These are phyloP conservation scores for Lentinula sp. DNA, from an alignment of 768 basidiomycete genomes.

Conservation along the genomic window DNA sequence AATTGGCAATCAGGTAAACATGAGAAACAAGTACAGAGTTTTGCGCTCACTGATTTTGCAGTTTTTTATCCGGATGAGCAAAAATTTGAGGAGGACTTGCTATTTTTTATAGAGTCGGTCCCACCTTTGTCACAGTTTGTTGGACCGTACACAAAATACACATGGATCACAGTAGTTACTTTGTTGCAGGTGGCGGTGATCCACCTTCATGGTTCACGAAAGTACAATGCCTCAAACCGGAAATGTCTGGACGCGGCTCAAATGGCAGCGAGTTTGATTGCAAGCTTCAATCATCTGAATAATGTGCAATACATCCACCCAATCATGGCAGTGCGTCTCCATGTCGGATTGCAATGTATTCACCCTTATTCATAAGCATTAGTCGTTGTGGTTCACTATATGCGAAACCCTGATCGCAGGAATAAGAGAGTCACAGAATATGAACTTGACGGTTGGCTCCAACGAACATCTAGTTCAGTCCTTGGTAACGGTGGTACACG, in stretches of 20 bases:
- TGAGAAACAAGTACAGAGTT: too few species aligned
- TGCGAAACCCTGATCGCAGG: constrained; percentile 5
- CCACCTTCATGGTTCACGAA: constrained; percentile 5
- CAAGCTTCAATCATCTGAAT: neutral
- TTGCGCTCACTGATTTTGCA: neutral
- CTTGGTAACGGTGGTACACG: neutral
- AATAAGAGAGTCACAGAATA: neutral
- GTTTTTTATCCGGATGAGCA: neutral
- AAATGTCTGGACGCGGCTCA: constrained; percentile 7
- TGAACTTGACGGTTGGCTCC: neutral
- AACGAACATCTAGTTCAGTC: neutral
- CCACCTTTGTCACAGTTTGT: constrained; percentile 1
- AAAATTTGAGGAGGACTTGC: constrained; percentile 9
- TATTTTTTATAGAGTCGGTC: constrained; percentile 6
- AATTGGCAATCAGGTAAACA: constrained; percentile 14
- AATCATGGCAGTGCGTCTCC: constrained; percentile 3
- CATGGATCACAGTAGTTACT: neutral
- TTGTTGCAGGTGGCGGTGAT: constrained; percentile 7
- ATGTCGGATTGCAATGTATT: neutral
- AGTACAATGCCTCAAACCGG: constrained; percentile 1
- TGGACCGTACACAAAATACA: neutral
- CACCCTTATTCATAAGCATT: neutral
- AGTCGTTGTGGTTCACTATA: constrained; percentile 7
- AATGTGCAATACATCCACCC: constrained; percentile 6
- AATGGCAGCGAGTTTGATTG: constrained; percentile 1